Evolutionary conservation across 805 yeast species (phyloP).

Genomic region (Ascoidea asiatica): DNA sequence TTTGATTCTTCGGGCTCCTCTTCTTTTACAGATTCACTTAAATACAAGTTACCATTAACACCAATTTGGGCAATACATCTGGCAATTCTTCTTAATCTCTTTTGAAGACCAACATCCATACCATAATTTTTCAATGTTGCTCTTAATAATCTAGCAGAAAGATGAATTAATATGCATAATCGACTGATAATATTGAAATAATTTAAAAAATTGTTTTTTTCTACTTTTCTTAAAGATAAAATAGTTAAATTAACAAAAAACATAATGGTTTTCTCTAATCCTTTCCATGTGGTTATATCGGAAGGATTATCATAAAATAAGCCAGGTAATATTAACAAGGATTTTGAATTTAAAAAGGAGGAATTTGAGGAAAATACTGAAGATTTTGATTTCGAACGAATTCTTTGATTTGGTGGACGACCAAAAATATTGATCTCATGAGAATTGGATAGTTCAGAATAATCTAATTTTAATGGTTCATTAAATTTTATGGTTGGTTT

Average conservation of each 20-base stretch:
- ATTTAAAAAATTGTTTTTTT: slow-evolving; percentile 36
- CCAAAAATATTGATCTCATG: neutral
- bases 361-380: slow-evolving; percentile 1
- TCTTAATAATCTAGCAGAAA: slow-evolving; percentile 39
- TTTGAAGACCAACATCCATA: slow-evolving; percentile 31
- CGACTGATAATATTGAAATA: slow-evolving; percentile 42
- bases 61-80: slow-evolving; percentile 47
- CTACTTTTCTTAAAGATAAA: slow-evolving; percentile 36
- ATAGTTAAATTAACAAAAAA: slow-evolving; percentile 33
- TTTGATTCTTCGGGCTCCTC: no score
- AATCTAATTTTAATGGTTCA: neutral
- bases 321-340: slow-evolving; percentile 17
- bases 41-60: slow-evolving; percentile 50
- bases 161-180: slow-evolving; percentile 36
- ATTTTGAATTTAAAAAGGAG: neutral
- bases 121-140: slow-evolving; percentile 34
- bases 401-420: neutral
- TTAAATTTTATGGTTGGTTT: neutral
- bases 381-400: neutral
- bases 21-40: slow-evolving; percentile 19
- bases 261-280: slow-evolving; percentile 31
- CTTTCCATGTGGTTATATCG: slow-evolving; percentile 51
- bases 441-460: neutral
- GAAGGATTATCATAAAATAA: slow-evolving; percentile 45
- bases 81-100: slow-evolving; percentile 37